These are phyloP conservation scores for Pestalotiopsis sp. DNA, from an alignment of 2,329 filamentous ascomycete genomes.

Conservation along the genomic window DNA sequence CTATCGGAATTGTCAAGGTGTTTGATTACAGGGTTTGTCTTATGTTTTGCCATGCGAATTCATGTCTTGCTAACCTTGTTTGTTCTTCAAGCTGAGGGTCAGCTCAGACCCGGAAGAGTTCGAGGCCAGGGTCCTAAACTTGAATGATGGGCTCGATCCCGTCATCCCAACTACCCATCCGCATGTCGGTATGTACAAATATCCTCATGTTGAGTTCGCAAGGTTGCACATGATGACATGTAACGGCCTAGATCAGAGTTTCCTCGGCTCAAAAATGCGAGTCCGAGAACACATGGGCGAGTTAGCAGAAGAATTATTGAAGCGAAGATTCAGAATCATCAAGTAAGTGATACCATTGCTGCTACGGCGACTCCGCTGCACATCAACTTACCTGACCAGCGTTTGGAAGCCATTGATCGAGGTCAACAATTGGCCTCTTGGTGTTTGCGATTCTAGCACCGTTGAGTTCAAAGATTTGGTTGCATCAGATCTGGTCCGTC, in stretches of 20 bases:
- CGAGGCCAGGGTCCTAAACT: neutral
- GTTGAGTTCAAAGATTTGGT: neutral
- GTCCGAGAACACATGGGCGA: neutral
- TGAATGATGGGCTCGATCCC: neutral
- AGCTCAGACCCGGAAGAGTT: neutral
- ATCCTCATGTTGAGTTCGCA: neutral
- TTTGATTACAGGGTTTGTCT: neutral
- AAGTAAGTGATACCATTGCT: neutral
- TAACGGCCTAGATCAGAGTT: neutral
- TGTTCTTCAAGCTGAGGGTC: neutral
- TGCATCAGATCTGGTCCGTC: neutral
- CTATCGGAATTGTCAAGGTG: neutral
- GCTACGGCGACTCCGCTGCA: neutral
- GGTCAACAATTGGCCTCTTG: neutral
- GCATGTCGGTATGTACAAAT: neutral
- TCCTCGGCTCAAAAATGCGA: neutral
- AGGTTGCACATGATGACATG: neutral
- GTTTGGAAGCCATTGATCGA: neutral
- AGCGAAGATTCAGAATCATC: neutral
- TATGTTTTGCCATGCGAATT: fast-evolving
- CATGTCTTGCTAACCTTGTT: neutral
- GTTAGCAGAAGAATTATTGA: neutral
- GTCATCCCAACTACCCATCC: neutral
- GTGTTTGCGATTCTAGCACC: neutral
- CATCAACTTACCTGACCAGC: neutral